A percentile compares a stretch with the other conserved stretches of the same genome.
phyloP scores from a whole-genome alignment of 345 rosid species.

The Syzygium grande region DNA sequence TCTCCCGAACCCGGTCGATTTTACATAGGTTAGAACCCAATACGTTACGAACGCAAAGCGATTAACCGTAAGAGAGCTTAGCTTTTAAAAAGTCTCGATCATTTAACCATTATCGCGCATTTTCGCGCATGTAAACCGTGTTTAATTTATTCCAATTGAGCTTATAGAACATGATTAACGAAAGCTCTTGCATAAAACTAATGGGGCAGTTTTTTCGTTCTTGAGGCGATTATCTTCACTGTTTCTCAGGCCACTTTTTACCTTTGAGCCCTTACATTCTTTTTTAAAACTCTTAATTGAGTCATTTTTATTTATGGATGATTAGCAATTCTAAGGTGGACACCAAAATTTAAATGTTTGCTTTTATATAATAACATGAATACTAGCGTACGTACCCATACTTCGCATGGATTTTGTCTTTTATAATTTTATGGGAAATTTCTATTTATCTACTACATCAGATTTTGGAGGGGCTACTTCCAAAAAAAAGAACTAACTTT shows the following conservation, averaged over 20 bases:
- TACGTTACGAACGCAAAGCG: accelerated
- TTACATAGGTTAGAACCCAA: background rate
- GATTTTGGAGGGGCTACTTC: too few species aligned
- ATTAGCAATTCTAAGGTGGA: background rate
- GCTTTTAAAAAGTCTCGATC: background rate
- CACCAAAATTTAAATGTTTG: background rate
- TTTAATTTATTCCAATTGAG: background rate
- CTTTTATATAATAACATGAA: background rate
- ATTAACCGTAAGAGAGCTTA: background rate
- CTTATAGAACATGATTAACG: background rate
- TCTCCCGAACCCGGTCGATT: background rate
- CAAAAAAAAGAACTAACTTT: too few species aligned
- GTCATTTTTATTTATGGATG: background rate
- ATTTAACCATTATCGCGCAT: background rate
- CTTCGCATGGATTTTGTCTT: background rate
- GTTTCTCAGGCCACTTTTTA: background rate
- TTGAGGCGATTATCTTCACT: background rate
- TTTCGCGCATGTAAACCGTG: background rate
- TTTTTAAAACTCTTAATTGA: background rate
- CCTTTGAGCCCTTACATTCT: background rate
- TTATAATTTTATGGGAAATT: background rate
- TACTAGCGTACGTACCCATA: background rate
- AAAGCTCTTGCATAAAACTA: background rate
- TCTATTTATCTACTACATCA: background rate
- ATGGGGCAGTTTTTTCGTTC: background rate